Conservation (phyloP, 306 rosid genomes). For the Cicer judaicum region DNA sequence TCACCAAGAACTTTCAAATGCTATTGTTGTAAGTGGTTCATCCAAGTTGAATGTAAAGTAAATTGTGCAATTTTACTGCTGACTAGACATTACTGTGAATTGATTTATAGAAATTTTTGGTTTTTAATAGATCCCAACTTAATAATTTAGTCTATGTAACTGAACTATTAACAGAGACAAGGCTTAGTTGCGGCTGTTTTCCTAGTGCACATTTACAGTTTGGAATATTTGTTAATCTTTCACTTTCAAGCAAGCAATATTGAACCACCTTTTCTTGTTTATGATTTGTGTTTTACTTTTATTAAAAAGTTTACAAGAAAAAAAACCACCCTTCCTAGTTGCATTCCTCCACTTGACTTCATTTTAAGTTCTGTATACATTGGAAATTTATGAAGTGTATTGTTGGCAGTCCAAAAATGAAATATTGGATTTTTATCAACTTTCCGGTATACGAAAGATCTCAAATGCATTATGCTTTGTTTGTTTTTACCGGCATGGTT, state of each 20-base stretch:
- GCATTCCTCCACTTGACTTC: conserved; percentile 28
- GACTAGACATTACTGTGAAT: conserved; percentile 3
- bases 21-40: conserved; percentile 72
- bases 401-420: background rate
- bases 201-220: conserved; percentile 10
- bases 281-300: background rate
- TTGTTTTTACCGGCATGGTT: background rate
- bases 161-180: background rate
- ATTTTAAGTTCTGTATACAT: conserved; percentile 17
- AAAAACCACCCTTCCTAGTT: background rate
- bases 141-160: conserved; percentile 21
- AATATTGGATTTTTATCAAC: conserved; percentile 21
- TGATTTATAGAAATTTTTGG: conserved; percentile 14
- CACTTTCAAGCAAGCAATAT: background rate
- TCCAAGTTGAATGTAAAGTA: conserved; percentile 5
- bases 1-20: conserved; percentile 96
- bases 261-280: conserved; percentile 24
- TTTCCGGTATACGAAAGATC: conserved; percentile 26
- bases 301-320: background rate
- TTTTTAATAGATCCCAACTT: conserved; percentile 16
- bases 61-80: conserved; percentile 10
- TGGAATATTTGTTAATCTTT: background rate
- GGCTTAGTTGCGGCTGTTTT: conserved; percentile 30
- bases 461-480: conserved; percentile 22
- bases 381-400: background rate